phyloP scores from a whole-genome alignment of 1,284 basidiomycete genomes.

The Cryptococcus maquisensis region DNA sequence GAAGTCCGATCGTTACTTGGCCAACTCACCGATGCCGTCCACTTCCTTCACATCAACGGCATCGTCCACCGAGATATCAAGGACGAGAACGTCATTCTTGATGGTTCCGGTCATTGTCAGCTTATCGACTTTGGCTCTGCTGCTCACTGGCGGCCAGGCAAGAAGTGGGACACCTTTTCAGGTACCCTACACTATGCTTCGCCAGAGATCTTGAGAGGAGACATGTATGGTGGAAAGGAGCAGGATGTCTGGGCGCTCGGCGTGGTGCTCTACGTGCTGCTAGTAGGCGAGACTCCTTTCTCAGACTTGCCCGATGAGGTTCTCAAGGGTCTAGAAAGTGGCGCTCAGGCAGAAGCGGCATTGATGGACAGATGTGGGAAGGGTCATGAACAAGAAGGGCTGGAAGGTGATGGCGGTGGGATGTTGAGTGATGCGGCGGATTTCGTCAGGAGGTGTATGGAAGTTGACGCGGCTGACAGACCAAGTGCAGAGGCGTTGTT shows the following conservation, averaged over 20 bases:
- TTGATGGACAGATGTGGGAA: conserved; percentile 38
- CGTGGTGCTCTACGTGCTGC: conserved; percentile 92
- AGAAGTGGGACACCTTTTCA: conserved; percentile 89
- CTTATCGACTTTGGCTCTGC: conserved; percentile 86
- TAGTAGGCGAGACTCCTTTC: conserved; percentile 94
- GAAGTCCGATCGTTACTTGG: conserved; percentile 81
- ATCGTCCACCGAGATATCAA: conserved; percentile 98
- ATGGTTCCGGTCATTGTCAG: conserved; percentile 61
- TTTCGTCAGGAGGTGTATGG: conserved; percentile 44
- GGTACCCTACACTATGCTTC: conserved; percentile 90
- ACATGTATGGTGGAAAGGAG: conserved; percentile 90
- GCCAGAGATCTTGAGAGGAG: conserved; percentile 91
- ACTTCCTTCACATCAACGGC: conserved; percentile 84
- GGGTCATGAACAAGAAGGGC: conserved; percentile 29
- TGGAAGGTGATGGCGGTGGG: conserved; percentile 45
- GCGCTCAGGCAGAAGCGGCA: conserved; percentile 29
- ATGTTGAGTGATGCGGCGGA: conserved; percentile 43
- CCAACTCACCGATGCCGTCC: conserved; percentile 87
- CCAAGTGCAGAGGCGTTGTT: conserved; percentile 43
- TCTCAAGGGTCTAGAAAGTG: conserved; percentile 29
- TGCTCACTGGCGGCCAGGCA: conserved; percentile 67
- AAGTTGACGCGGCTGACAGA: conserved; percentile 35
- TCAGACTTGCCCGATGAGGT: conserved; percentile 52
- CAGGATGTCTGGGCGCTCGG: conserved; percentile 99
- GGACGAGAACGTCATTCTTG: conserved; percentile 84